Evolutionary conservation across 208 protist genomes (phyloP), one percentile per base, ranked within the genome.

Genomic region (Sergeia podlipaevii): DNA sequence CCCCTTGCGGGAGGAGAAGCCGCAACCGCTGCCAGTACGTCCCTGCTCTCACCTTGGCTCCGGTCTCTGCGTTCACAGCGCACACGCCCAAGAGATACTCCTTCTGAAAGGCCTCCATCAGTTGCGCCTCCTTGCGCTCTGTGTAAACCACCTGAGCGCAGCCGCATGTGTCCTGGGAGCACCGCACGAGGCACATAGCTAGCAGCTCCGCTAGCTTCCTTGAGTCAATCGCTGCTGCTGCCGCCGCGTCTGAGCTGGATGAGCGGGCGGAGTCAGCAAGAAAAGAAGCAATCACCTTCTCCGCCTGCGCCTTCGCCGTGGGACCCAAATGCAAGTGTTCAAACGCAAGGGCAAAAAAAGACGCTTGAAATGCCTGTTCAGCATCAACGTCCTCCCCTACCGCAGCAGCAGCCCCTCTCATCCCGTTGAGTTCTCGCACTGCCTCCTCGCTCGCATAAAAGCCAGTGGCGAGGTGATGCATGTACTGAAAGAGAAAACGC

Each of bases 11-110:
- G 34, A 90, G 70, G 24, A 76, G 49, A 21, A 67, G 32, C 27
- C 75, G 72, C 38, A 83, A 70, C 2, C 69, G 61, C 46, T 78
- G 62, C 75, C 80, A 84, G 39, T 79, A 74, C 44, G 74, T 59
- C 23, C 69, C 33, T 41, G 10, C 32, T 38, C 13, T 18, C 7
- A 10, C n/a, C n/a, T n/a, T n/a, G n/a, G n/a, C n/a, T n/a, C n/a
- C n/a, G n/a, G n/a, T n/a, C n/a, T n/a, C n/a, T n/a, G n/a, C n/a
- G n/a, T n/a, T n/a, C n/a, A n/a, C n/a, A n/a, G n/a, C n/a, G n/a
- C n/a, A n/a, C n/a, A n/a, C n/a, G n/a, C n/a, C n/a, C n/a, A n/a
- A n/a, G n/a, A n/a, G n/a, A n/a, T n/a, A n/a, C n/a, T n/a, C n/a
- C n/a, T n/a, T n/a, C n/a, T n/a, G n/a, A 36, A 52, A 47, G 11